Evolutionary conservation across 2,329 filamentous ascomycete genomes (phyloP).

Genomic region (Cylindrodendrum hubeiense): DNA sequence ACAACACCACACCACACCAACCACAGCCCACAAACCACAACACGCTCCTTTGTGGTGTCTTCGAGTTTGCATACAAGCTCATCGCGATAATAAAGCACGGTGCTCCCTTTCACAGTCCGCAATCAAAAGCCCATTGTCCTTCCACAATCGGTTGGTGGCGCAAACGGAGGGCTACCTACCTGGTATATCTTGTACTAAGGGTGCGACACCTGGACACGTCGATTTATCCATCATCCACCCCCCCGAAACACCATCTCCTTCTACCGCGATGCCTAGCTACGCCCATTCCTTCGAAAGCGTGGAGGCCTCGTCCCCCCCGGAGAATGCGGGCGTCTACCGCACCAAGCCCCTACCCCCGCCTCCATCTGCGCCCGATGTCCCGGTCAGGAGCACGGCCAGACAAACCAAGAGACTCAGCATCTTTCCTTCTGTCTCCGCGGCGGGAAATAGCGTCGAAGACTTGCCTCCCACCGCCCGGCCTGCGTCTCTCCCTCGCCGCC

Average conservation of each 20-base stretch:
- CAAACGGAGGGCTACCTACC: slow-evolving; percentile 22
- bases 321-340: slow-evolving; percentile 39
- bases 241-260: slow-evolving; percentile 9
- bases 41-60: not conserved
- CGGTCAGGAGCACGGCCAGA: slow-evolving; percentile 21
- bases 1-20: not conserved
- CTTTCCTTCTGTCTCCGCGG: slow-evolving; percentile 31
- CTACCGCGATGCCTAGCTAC: slow-evolving; percentile 31
- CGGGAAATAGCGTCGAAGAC: slow-evolving; percentile 36
- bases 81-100: slow-evolving; percentile 27
- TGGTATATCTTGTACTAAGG: slow-evolving; percentile 30
- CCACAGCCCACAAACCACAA: not conserved
- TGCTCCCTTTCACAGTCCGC: slow-evolving; percentile 22
- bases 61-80: slow-evolving; percentile 4
- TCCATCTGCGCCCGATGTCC: slow-evolving; percentile 16
- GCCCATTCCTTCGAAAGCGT: slow-evolving; percentile 30
- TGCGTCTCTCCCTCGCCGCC: slow-evolving; percentile 29
- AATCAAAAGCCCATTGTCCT: slow-evolving; percentile 23
- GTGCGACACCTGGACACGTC: slow-evolving; percentile 15
- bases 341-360: slow-evolving; percentile 36
- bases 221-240: not conserved
- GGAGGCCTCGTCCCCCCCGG: slow-evolving; percentile 37
- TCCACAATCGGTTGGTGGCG: slow-evolving; percentile 18
- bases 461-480: slow-evolving; percentile 27
- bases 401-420: slow-evolving; percentile 30